Evolutionary conservation across 83 land plant species (phyloP).

Genomic region (Diphasiastrum complanatum): DNA sequence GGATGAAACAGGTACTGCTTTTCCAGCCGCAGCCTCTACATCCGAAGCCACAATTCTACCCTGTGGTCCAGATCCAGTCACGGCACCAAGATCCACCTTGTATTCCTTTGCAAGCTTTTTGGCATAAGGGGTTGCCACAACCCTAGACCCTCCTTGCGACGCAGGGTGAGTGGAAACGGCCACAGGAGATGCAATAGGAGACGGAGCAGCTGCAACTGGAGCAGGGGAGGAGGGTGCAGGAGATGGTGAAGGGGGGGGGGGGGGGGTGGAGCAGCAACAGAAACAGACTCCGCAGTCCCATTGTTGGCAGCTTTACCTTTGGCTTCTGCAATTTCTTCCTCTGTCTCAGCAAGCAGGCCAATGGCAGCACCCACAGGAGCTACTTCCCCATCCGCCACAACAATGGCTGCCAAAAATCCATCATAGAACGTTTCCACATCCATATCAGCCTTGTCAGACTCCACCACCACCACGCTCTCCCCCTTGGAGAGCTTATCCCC

Average conservation of each 20-base stretch:
- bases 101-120: slow-evolving; percentile 87
- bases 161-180: slow-evolving; percentile 46
- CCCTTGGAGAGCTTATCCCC: slow-evolving; percentile 91
- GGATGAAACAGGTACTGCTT: slow-evolving; percentile 5
- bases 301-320: slow-evolving; percentile 41
- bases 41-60: slow-evolving; percentile 92
- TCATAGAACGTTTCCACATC: slow-evolving; percentile 98
- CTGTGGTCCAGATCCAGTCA: slow-evolving; percentile 73
- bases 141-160: slow-evolving; percentile 58
- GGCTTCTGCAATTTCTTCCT: slow-evolving; percentile 76
- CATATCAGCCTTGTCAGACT: slow-evolving; percentile 99
- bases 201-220: neutral
- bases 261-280: slow-evolving; percentile 29
- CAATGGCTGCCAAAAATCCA: slow-evolving; percentile 78
- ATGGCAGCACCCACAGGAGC: slow-evolving; percentile 91
- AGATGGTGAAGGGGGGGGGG: slow-evolving; percentile 25
- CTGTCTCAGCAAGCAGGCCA: slow-evolving; percentile 77
- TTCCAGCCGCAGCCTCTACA: slow-evolving; percentile 64
- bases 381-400: slow-evolving; percentile 72
- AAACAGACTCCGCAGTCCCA: neutral
- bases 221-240: slow-evolving; percentile 7
- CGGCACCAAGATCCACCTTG: slow-evolving; percentile 53
- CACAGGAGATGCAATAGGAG: slow-evolving; percentile 26
- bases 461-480: slow-evolving; percentile 95
- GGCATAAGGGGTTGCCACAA: slow-evolving; percentile 92